Evolutionary conservation across 371 early-diverging fungal genomes (phyloP).

Genomic region (Mucor plumbeus): DNA sequence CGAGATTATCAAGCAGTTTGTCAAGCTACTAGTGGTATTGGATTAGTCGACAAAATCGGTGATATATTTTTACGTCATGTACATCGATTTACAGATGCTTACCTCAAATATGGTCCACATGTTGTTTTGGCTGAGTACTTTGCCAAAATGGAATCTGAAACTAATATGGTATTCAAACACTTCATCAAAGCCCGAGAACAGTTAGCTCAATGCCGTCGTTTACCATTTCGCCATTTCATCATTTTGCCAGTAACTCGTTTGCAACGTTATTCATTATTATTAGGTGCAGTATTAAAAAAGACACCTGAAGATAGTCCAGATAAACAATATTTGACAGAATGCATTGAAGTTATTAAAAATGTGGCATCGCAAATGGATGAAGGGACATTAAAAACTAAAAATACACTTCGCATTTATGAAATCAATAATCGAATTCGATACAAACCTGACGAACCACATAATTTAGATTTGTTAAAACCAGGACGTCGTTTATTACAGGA

Average conservation of each 20-base stretch:
- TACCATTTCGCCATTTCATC: constrained; percentile 63
- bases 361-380: constrained; percentile 63
- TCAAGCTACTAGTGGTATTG: constrained; percentile 54
- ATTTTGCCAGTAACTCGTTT: constrained; percentile 82
- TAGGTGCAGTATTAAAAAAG: constrained; percentile 83
- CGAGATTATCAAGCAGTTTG: constrained; percentile 67
- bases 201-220: constrained; percentile 69
- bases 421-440: constrained; percentile 49
- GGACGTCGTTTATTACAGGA: constrained; percentile 79
- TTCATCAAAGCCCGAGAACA: constrained; percentile 73
- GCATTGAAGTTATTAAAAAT: constrained; percentile 68
- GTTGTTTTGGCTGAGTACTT: constrained; percentile 83
- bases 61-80: constrained; percentile 83
- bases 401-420: constrained; percentile 37
- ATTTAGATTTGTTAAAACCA: constrained; percentile 71
- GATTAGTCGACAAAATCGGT: constrained; percentile 81
- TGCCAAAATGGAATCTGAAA: constrained; percentile 74
- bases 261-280: constrained; percentile 86
- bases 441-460: constrained; percentile 46
- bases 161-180: constrained; percentile 71
- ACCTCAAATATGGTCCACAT: constrained; percentile 86
- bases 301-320: constrained; percentile 73
- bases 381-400: constrained; percentile 33
- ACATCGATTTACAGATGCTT: constrained; percentile 69
- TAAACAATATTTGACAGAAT: constrained; percentile 53